Evolutionary conservation across 2,329 filamentous ascomycete genomes (phyloP).

Genomic region (Tolypocladium cylindrosporum): DNA sequence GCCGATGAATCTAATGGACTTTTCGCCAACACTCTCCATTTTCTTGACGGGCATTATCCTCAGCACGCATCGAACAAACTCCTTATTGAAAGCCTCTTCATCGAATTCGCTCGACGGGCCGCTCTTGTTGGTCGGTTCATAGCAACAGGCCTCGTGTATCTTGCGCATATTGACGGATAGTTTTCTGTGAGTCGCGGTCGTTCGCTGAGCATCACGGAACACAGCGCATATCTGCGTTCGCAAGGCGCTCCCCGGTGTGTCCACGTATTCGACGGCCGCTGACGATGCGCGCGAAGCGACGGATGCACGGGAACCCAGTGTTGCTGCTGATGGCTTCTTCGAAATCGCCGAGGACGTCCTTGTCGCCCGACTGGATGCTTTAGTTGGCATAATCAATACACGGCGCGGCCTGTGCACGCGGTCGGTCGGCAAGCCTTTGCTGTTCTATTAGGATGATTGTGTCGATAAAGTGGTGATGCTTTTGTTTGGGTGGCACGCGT

Average conservation of each 20-base stretch:
- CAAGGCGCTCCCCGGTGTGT: slow-evolving; percentile 60
- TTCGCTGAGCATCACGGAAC: slow-evolving; percentile 77
- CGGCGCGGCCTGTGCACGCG: background rate
- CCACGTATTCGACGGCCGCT: slow-evolving; percentile 64
- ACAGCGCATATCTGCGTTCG: slow-evolving; percentile 64
- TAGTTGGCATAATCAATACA: slow-evolving; percentile 34
- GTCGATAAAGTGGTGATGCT: slow-evolving; percentile 1
- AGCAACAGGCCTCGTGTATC: slow-evolving; percentile 77
- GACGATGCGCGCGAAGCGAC: slow-evolving; percentile 37
- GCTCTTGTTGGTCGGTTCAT: slow-evolving; percentile 48
- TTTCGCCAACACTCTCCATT: slow-evolving; percentile 78
- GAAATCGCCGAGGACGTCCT: slow-evolving; percentile 32
- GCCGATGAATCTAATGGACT: slow-evolving; percentile 77
- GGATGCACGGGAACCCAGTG: slow-evolving; percentile 30
- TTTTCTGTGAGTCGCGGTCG: slow-evolving; percentile 83
- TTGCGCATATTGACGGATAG: slow-evolving; percentile 80
- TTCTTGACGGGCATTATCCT: slow-evolving; percentile 84
- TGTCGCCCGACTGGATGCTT: slow-evolving; percentile 35
- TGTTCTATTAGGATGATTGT: background rate
- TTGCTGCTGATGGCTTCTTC: slow-evolving; percentile 27
- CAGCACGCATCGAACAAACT: slow-evolving; percentile 74
- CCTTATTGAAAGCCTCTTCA: slow-evolving; percentile 77
- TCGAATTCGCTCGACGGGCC: slow-evolving; percentile 56
- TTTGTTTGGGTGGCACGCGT: slow-evolving; percentile 19
- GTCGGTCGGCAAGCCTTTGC: background rate